phyloP scores from a whole-genome alignment of 208 protist species.

The Angomonas deanei region DNA sequence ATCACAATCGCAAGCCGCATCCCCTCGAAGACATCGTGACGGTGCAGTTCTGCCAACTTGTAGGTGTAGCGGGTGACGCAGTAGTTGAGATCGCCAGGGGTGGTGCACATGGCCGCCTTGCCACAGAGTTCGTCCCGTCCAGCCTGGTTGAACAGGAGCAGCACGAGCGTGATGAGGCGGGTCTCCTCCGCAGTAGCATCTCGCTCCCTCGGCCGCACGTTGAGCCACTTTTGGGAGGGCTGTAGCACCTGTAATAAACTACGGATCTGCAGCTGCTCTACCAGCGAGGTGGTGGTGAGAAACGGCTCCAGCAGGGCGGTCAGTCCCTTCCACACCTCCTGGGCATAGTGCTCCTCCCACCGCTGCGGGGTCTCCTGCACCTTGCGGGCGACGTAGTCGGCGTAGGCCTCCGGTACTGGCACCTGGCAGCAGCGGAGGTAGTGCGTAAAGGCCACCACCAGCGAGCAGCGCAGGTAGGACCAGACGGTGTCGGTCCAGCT shows the following conservation, averaged over 20 bases:
- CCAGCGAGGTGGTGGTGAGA: constrained; percentile 19
- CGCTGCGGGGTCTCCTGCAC: constrained; percentile 35
- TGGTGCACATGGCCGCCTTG: constrained; percentile 49
- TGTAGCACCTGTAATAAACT: constrained; percentile 66
- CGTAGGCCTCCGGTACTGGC: constrained; percentile 14
- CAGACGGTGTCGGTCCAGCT: constrained; percentile 74
- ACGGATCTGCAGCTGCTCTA: constrained; percentile 76
- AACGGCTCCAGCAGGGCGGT: constrained; percentile 27
- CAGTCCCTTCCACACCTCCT: constrained; percentile 34
- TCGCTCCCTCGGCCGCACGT: constrained; percentile 21
- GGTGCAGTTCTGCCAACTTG: constrained; percentile 43
- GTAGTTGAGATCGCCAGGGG: constrained; percentile 26
- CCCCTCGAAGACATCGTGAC: constrained; percentile 37
- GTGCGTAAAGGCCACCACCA: constrained; percentile 71
- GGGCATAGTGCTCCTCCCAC: constrained; percentile 41
- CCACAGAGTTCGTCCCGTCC: constrained; percentile 50
- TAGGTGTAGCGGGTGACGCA: constrained; percentile 42
- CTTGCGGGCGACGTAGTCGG: constrained; percentile 23
- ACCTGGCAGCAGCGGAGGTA: constrained; percentile 26
- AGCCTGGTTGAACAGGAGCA: constrained; percentile 55
- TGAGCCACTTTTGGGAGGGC: constrained; percentile 6
- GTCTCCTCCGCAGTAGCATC: constrained; percentile 25
- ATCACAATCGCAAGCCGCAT: constrained; percentile 45
- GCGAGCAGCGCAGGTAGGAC: constrained; percentile 64
- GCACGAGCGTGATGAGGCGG: constrained; percentile 52